Percentiles rank a stretch among this genome's conserved stretches.
These are phyloP conservation scores for Fraxinus angustifolia DNA, from an alignment of 305 asterid genomes.

Conservation along the genomic window DNA sequence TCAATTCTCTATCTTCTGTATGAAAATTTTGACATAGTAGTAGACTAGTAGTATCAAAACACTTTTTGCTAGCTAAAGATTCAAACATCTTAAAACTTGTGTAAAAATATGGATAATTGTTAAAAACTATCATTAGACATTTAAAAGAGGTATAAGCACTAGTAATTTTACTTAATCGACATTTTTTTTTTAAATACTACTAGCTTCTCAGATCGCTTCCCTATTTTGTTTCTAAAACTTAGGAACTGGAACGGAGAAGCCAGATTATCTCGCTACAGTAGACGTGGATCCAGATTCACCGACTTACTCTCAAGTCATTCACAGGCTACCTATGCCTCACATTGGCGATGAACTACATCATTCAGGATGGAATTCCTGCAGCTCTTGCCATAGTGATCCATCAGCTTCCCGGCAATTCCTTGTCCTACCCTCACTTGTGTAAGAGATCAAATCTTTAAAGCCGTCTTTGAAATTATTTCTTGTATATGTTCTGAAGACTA, in stretches of 20 bases:
- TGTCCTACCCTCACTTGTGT: constrained; percentile 84
- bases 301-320: constrained; percentile 69
- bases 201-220: neutral
- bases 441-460: constrained; percentile 26
- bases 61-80: neutral
- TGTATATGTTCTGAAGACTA: neutral
- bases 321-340: constrained; percentile 90
- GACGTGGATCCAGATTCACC: constrained; percentile 82
- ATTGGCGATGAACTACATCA: constrained; percentile 87
- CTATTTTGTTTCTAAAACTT: neutral
- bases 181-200: neutral
- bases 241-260: constrained; percentile 84
- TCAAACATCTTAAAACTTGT: neutral
- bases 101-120: neutral
- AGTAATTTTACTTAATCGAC: neutral
- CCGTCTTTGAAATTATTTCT: neutral
- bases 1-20: neutral
- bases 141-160: neutral
- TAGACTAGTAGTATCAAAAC: neutral
- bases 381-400: constrained; percentile 87
- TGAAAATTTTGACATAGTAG: neutral
- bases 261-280: constrained; percentile 87
- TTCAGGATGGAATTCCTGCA: constrained; percentile 98
- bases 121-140: neutral
- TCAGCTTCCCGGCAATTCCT: constrained; percentile 71